A percentile compares a stretch with the other conserved stretches of the same genome.
phyloP scores from a whole-genome alignment of 2,329 filamentous ascomycete genomes.

The Aureobasidium zeae region DNA sequence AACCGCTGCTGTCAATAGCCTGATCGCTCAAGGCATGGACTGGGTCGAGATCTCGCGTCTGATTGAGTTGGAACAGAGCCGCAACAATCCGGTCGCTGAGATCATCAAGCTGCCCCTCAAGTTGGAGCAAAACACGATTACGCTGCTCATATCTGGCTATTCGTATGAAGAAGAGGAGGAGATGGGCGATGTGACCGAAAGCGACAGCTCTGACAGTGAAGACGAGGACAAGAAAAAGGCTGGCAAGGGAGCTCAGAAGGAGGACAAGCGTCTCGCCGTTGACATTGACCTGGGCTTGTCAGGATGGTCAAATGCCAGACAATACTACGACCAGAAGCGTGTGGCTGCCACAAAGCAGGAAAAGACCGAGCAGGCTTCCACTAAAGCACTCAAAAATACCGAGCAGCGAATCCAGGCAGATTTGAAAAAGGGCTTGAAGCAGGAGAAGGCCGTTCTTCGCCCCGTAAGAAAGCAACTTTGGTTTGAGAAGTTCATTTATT shows the following conservation, averaged over 20 bases:
- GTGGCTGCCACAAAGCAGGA: conserved; percentile 76
- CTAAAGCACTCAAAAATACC: conserved; percentile 75
- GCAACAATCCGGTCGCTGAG: conserved; percentile 73
- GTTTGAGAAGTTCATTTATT: conserved; percentile 97
- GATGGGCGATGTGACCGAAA: conserved; percentile 54
- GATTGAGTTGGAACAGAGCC: conserved; percentile 75
- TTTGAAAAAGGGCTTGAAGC: conserved; percentile 77
- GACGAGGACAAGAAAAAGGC: conserved; percentile 35
- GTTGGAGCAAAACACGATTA: conserved; percentile 80
- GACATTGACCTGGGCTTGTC: conserved; percentile 78
- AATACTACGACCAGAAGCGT: conserved; percentile 87
- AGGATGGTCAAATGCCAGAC: conserved; percentile 79
- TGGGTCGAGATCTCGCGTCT: conserved; percentile 87
- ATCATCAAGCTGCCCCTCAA: conserved; percentile 83
- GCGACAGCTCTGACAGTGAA: conserved; percentile 52
- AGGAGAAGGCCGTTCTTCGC: conserved; percentile 79
- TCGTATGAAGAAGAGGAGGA: conserved; percentile 54
- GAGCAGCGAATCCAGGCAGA: conserved; percentile 82
- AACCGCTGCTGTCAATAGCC: conserved; percentile 80
- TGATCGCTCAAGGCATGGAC: conserved; percentile 93
- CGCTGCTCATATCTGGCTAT: conserved; percentile 65
- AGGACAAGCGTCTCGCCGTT: conserved; percentile 50
- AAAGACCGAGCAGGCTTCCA: conserved; percentile 73
- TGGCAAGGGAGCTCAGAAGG: conserved; percentile 21
- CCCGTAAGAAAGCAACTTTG: conserved; percentile 77